phyloP scores from a whole-genome alignment of 192 early-diverging fungal genomes.

The Phlyctochytrium planicorne region DNA sequence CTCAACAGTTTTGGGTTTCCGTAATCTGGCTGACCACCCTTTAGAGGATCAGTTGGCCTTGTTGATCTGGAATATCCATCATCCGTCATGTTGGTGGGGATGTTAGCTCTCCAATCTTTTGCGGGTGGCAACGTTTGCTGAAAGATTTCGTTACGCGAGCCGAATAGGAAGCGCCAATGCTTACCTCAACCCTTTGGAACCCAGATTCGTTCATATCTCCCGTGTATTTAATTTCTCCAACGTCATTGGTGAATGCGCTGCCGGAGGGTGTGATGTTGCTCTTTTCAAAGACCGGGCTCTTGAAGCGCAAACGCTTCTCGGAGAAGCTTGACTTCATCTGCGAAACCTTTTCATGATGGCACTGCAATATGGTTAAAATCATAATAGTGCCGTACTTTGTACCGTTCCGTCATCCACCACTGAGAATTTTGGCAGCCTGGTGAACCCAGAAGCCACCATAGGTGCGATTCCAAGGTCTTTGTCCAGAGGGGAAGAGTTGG shows the following conservation, averaged over 20 bases:
- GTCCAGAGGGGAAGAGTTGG: background rate
- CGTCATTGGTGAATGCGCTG: slow-evolving; percentile 38
- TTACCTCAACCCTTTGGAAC: background rate
- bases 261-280: slow-evolving; percentile 26
- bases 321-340: slow-evolving; percentile 31
- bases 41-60: slow-evolving; percentile 33
- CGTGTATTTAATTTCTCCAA: slow-evolving; percentile 28
- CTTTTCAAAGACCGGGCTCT: slow-evolving; percentile 29
- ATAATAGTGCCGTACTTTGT: too few relatives aligned
- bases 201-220: slow-evolving; percentile 19
- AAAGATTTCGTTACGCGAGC: too few relatives aligned
- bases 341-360: slow-evolving; percentile 20
- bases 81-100: slow-evolving; percentile 34
- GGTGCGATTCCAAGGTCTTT: slow-evolving; percentile 19
- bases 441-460: slow-evolving; percentile 43
- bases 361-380: slow-evolving; percentile 12
- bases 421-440: slow-evolving; percentile 32
- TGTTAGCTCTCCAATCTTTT: slow-evolving; percentile 19
- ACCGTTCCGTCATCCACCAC: slow-evolving; percentile 44
- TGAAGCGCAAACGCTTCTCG: slow-evolving; percentile 26
- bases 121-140: too few relatives aligned
- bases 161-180: too few relatives aligned
- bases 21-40: slow-evolving; percentile 9
- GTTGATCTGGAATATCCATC: slow-evolving; percentile 47
- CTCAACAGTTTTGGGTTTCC: slow-evolving; percentile 14